These are phyloP conservation scores for Penicillium goetzii DNA, from an alignment of 495 filamentous ascomycete genomes.

Conservation along the genomic window DNA sequence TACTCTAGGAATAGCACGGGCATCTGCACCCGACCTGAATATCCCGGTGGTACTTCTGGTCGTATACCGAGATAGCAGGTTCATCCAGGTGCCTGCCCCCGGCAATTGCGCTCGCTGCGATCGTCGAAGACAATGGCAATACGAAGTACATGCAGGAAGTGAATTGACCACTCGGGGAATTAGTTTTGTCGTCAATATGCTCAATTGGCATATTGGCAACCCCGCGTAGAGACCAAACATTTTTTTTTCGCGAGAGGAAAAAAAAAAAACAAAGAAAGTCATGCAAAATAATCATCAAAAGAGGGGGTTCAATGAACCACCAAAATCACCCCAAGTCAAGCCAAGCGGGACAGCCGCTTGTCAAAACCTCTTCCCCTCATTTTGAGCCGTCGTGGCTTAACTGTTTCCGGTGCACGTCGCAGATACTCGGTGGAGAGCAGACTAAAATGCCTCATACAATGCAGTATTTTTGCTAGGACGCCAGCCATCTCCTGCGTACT, in stretches of 20 bases:
- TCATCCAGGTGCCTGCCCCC: not conserved
- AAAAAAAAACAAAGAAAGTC: not conserved
- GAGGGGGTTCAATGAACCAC: slow-evolving; percentile 1
- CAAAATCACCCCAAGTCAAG: not conserved
- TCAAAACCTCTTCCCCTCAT: slow-evolving; percentile 8
- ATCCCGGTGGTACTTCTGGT: not conserved
- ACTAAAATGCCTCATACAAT: slow-evolving; percentile 31
- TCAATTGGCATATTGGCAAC: not conserved
- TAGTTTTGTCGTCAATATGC: too few relatives aligned
- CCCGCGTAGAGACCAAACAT: not conserved
- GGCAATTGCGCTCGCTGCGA: not conserved
- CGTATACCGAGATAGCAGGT: not conserved
- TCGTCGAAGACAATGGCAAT: not conserved
- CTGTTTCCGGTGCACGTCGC: slow-evolving; percentile 17
- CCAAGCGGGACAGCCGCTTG: slow-evolving; percentile 26
- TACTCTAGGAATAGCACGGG: not conserved
- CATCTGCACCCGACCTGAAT: not conserved
- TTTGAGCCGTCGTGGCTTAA: slow-evolving; percentile 14
- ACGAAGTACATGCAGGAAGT: not conserved
- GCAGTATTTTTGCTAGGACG: not conserved
- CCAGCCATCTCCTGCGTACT: not conserved
- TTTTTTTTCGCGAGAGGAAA: not conserved
- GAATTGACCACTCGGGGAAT: slow-evolving; percentile 4
- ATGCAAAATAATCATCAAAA: not conserved
- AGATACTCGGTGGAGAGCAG: slow-evolving; percentile 15